Conservation (phyloP, 805 yeast species). For the Jamesozyma piceae region DNA sequence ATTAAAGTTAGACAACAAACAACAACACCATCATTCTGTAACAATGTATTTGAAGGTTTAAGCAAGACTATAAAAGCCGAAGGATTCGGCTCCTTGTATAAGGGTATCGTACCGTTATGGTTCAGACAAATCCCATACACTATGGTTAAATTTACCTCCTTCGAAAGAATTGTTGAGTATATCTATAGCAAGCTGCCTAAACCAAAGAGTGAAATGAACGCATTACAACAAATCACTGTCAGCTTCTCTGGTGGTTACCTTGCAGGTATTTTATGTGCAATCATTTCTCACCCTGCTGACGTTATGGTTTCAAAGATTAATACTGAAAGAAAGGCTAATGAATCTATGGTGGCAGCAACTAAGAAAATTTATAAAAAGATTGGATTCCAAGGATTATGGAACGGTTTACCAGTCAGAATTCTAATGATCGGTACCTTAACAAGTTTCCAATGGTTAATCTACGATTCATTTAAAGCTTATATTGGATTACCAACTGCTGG, state of each 20-base stretch:
- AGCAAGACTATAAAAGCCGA: constrained; percentile 53
- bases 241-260: constrained; percentile 92
- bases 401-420: constrained; percentile 88
- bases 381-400: constrained; percentile 90
- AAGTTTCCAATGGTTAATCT: constrained; percentile 93
- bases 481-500: constrained; percentile 95
- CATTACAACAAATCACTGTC: constrained; percentile 82
- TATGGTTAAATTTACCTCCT: constrained; percentile 92
- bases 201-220: constrained; percentile 60
- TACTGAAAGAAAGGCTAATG: constrained; percentile 53
- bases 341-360: constrained; percentile 58
- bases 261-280: constrained; percentile 95
- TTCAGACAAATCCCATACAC: constrained; percentile 97
- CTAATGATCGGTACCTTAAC: constrained; percentile 96
- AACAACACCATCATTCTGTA: constrained; percentile 77
- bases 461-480: constrained; percentile 91
- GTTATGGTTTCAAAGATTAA: constrained; percentile 94
- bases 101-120: constrained; percentile 90
- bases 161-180: constrained; percentile 79
- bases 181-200: constrained; percentile 70
- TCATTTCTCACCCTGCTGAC: constrained; percentile 97
- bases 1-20: constrained; percentile 93
- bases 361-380: constrained; percentile 65
- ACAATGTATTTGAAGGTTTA: constrained; percentile 56
- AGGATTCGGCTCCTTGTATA: constrained; percentile 70